Evolutionary conservation across 108 stramenopile species (phyloP), one percentile per base, ranked within the genome.

Genomic region (Nitzschia sp.): DNA sequence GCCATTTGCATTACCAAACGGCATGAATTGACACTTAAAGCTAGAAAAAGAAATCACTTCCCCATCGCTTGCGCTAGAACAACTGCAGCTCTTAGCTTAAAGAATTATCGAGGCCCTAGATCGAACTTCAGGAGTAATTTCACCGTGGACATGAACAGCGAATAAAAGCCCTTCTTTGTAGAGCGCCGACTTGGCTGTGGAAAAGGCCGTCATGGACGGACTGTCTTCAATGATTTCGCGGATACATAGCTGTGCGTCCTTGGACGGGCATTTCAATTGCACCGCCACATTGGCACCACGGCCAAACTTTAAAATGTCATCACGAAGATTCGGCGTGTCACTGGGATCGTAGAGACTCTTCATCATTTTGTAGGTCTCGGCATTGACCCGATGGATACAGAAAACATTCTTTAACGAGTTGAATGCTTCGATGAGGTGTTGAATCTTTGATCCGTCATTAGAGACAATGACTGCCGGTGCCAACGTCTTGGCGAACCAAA

Each of bases 161-260:
- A 89, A 89, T 9, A 89, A 59, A 6, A 89, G 64, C 9, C 88
- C 85, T 42, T 70, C 67, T 36, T 89, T 89, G 51, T 75, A 53
- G 1, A 89, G 51, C 0, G 88, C 88, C 21, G 85, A 85, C 38
- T 72, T 67, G 27, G 65, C 64, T 3, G 78, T 79, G 24, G 85
- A 85, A 65, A 83, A 85, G 0, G 88, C 88, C 1, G 84, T 83
- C 88, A 85, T 82, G 54, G 72, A 78, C 23, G 85, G 88, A 46
- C 66, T 84, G 54, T 89, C 88, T 58, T 89, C 88, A 30, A 89
- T 77, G 21, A 89, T 83, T 66, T 89, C 88, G 32, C 88, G 77
- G 68, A 85, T 85, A 27, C 67, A 72, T 33, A 85, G 47, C 68
- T 89, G 88, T 24, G 77, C 73, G 51, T 81, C 71, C 17, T 27